Evolutionary conservation across 2,329 filamentous ascomycete genomes (phyloP).

Genomic region (Trichoderma guizhouense): DNA sequence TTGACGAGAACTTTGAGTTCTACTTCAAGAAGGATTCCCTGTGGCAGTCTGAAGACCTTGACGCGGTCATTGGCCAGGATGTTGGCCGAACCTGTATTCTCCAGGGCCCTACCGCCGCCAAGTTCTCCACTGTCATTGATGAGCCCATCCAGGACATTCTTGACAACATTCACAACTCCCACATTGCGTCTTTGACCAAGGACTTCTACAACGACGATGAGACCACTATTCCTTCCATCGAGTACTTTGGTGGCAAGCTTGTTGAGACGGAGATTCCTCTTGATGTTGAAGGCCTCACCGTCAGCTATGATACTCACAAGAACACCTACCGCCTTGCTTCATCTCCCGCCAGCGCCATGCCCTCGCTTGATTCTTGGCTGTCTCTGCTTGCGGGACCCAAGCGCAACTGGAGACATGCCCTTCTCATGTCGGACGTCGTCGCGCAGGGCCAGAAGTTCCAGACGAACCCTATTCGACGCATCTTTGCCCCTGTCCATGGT

Average conservation of each 20-base stretch:
- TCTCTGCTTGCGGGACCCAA: slow-evolving; percentile 79
- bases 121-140: slow-evolving; percentile 83
- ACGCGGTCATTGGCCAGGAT: slow-evolving; percentile 92
- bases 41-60: slow-evolving; percentile 97
- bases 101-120: slow-evolving; percentile 88
- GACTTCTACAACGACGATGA: slow-evolving; percentile 78
- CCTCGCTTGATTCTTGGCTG: slow-evolving; percentile 79
- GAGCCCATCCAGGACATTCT: slow-evolving; percentile 95
- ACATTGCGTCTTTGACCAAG: slow-evolving; percentile 74
- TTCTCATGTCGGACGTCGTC: slow-evolving; percentile 90
- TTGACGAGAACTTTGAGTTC: slow-evolving; percentile 97
- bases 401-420: slow-evolving; percentile 90
- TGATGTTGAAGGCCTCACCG: slow-evolving; percentile 81
- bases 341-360: slow-evolving; percentile 69
- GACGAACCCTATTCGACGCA: slow-evolving; percentile 89
- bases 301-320: slow-evolving; percentile 74
- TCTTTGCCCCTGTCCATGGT: slow-evolving; percentile 81
- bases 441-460: slow-evolving; percentile 96
- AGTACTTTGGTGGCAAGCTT: slow-evolving; percentile 93
- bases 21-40: slow-evolving; percentile 99
- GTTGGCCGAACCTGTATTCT: slow-evolving; percentile 95
- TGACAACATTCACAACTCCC: slow-evolving; percentile 81
- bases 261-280: slow-evolving; percentile 67
- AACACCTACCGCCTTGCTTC: slow-evolving; percentile 79
- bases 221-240: slow-evolving; percentile 73